A percentile compares a stretch with the other conserved stretches of the same genome.
phyloP scores from a whole-genome alignment of 352 stramenopile species.

The Phytophthora palmivora region DNA sequence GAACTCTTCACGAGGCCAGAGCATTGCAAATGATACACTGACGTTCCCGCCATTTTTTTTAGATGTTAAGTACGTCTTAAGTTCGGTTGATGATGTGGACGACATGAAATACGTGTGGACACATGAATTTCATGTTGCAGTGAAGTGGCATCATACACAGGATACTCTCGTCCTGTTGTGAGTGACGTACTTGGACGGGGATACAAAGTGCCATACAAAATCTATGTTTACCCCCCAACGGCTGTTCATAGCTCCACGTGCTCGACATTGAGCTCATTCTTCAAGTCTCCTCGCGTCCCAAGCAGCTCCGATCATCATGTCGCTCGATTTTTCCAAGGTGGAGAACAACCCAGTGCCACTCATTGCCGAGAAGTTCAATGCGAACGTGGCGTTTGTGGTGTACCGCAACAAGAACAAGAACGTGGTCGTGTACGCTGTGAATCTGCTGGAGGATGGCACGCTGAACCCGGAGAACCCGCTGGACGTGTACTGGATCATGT shows the following conservation, averaged over 20 bases:
- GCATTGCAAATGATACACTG: constrained; percentile 43
- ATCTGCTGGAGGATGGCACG: constrained; percentile 70
- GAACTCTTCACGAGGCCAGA: constrained; percentile 90
- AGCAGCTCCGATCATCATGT: constrained; percentile 53
- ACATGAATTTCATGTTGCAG: no score
- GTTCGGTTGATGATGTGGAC: background rate
- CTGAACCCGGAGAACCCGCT: constrained; percentile 75
- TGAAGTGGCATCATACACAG: no score
- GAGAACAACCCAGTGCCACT: constrained; percentile 86
- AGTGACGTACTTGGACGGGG: background rate
- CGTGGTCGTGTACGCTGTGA: constrained; percentile 81
- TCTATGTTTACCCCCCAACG: constrained; percentile 24
- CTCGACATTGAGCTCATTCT: constrained; percentile 16
- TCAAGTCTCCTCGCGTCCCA: constrained; percentile 10
- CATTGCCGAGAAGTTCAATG: constrained; percentile 77
- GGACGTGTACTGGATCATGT: constrained; percentile 92
- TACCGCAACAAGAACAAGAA: constrained; percentile 94
- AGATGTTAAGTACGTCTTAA: constrained; percentile 15
- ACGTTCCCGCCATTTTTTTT: constrained; percentile 23
- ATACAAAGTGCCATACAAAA: constrained; percentile 20
- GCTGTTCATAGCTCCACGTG: constrained; percentile 29
- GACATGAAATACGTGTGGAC: background rate
- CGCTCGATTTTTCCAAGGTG: constrained; percentile 88
- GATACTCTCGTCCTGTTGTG: no score
- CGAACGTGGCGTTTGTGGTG: constrained; percentile 83